These are phyloP conservation scores for Flueggea neowawraea DNA, from an alignment of 441 rosid genomes.

Conservation along the genomic window DNA sequence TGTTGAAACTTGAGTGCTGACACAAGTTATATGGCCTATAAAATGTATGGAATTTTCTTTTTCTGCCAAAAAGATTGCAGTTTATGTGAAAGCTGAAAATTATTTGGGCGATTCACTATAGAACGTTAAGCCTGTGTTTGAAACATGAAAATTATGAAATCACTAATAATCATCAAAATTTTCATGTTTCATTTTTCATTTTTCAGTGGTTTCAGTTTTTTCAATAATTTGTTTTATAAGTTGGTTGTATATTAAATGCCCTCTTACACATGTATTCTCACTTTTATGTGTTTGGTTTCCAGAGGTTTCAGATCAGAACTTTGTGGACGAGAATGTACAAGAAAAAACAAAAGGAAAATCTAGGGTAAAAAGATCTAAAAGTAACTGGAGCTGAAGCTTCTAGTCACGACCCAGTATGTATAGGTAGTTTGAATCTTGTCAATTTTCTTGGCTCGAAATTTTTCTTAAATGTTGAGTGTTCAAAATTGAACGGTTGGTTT, in stretches of 20 bases:
- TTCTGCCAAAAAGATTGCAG: not conserved
- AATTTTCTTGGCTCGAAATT: not conserved
- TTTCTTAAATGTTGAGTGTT: no score
- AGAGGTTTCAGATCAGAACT: constrained; percentile 88
- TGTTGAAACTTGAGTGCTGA: no score
- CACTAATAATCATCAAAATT: not conserved
- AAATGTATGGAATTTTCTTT: not conserved
- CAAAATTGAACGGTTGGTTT: no score
- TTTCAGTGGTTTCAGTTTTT: constrained; percentile 6
- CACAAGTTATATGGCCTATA: no score
- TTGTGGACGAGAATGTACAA: constrained; percentile 40
- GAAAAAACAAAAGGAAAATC: constrained; percentile 17
- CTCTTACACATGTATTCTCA: constrained; percentile 1
- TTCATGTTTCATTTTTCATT: not conserved
- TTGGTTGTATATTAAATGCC: not conserved
- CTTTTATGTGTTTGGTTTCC: constrained; percentile 10
- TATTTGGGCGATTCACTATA: not conserved
- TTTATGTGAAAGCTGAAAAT: not conserved
- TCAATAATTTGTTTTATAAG: not conserved
- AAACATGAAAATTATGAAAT: not conserved
- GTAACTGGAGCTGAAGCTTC: constrained; percentile 17
- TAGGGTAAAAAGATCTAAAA: constrained; percentile 27
- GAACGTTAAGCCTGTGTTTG: not conserved
- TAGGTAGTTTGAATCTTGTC: not conserved
- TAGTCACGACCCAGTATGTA: constrained; percentile 30